Conservation (phyloP, 2,329 filamentous ascomycete species). For the Pseudogymnoascus sp. region DNA sequence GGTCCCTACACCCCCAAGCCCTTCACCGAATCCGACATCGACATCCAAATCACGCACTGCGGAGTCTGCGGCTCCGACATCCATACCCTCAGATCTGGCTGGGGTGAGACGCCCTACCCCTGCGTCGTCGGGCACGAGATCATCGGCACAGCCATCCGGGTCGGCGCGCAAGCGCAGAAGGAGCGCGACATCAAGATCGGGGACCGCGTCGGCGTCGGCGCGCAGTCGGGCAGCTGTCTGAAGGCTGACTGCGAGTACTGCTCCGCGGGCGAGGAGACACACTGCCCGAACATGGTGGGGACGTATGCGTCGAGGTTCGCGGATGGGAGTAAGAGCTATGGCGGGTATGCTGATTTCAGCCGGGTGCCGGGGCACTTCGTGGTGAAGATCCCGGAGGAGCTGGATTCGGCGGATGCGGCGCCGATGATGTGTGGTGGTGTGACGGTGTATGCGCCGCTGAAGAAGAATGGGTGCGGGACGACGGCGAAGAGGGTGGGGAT, state of each 20-base stretch:
- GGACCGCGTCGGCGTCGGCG: constrained; percentile 42
- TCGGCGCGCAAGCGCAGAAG: constrained; percentile 25
- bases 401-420: constrained; percentile 41
- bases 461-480: constrained; percentile 54
- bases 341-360: constrained; percentile 27
- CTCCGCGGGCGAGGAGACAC: constrained; percentile 21
- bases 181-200: constrained; percentile 35
- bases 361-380: constrained; percentile 48
- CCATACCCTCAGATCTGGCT: constrained; percentile 21
- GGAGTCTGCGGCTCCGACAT: constrained; percentile 35
- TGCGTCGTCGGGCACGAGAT: constrained; percentile 40
- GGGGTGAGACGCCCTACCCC: constrained; percentile 19
- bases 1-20: constrained; percentile 26
- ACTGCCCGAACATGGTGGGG: constrained; percentile 19
- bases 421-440: constrained; percentile 70
- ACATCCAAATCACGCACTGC: constrained; percentile 39
- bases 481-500: constrained; percentile 58
- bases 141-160: constrained; percentile 33
- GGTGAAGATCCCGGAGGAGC: constrained; percentile 43
- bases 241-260: constrained; percentile 21
- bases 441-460: constrained; percentile 61
- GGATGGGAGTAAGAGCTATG: constrained; percentile 9
- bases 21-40: constrained; percentile 33
- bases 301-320: constrained; percentile 19
- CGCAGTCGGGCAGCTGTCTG: constrained; percentile 37